phyloP scores from a whole-genome alignment of 1,139 yeast species.

The Taphrina sp. region DNA sequence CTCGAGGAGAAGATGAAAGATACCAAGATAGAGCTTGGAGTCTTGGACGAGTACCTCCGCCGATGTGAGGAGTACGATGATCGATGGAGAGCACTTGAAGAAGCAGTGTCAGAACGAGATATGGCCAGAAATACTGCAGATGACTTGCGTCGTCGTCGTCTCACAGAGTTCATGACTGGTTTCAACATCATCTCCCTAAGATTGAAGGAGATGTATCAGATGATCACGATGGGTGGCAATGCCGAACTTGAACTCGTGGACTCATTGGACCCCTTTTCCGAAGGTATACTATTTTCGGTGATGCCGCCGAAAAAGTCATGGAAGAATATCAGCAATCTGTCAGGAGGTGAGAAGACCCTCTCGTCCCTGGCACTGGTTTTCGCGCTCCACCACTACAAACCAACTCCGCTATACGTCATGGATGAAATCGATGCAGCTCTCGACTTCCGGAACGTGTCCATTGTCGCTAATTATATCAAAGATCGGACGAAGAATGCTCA shows the following conservation, averaged over 20 bases:
- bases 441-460: constrained; percentile 93
- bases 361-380: constrained; percentile 93
- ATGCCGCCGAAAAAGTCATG: constrained; percentile 99
- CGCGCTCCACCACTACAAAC: constrained; percentile 93
- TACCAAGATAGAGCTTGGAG: constrained; percentile 68
- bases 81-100: constrained; percentile 65
- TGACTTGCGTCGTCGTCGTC: constrained; percentile 66
- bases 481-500: constrained; percentile 96
- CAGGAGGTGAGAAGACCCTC: constrained; percentile 97
- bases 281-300: constrained; percentile 92
- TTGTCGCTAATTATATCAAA: constrained; percentile 94
- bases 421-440: constrained; percentile 99
- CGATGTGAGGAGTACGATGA: constrained; percentile 63
- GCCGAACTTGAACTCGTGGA: constrained; percentile 96
- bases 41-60: constrained; percentile 71
- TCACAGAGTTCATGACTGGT: constrained; percentile 91
- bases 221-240: constrained; percentile 99
- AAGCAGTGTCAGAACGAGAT: constrained; percentile 67
- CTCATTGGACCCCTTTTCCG: constrained; percentile 95
- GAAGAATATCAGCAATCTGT: constrained; percentile 89
- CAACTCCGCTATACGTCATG: constrained; percentile 97
- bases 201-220: constrained; percentile 93
- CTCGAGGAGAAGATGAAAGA: constrained; percentile 59
- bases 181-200: constrained; percentile 82
- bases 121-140: constrained; percentile 62